Percentiles rank a stretch among this genome's conserved stretches.
Evolutionary conservation across 164 flowering plant genomes (phyloP).

Genomic region (Umbilicus rupestris): DNA sequence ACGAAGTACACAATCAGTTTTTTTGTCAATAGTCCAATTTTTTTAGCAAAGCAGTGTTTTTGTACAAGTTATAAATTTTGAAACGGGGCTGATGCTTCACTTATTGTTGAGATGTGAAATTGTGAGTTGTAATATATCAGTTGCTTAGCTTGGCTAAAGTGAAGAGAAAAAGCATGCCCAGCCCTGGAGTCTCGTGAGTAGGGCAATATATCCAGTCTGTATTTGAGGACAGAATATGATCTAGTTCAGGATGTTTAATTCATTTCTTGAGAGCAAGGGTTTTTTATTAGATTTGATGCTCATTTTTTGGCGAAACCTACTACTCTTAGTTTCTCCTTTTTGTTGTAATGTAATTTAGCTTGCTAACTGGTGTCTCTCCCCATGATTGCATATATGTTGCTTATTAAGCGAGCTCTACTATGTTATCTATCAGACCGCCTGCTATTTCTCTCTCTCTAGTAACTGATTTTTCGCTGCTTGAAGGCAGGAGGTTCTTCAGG

Average conservation of each 20-base stretch:
- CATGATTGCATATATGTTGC: background rate
- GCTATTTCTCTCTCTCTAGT: background rate
- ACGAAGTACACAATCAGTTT: background rate
- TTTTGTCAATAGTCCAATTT: background rate
- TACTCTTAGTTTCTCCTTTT: background rate
- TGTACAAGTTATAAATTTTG: background rate
- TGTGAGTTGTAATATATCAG: too few species aligned
- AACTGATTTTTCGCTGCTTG: constrained; percentile 12
- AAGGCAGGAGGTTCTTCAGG: constrained; percentile 96
- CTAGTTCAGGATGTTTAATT: too few species aligned
- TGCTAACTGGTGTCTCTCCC: background rate
- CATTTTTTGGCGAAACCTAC: background rate
- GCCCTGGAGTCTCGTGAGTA: too few species aligned
- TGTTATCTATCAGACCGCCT: background rate
- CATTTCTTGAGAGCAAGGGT: too few species aligned
- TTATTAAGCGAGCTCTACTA: background rate
- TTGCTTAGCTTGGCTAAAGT: too few species aligned
- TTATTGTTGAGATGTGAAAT: too few species aligned
- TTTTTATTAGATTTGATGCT: too few species aligned
- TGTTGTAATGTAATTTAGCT: too few species aligned
- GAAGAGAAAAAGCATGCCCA: too few species aligned
- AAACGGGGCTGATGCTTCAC: background rate
- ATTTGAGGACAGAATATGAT: too few species aligned
- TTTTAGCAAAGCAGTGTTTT: background rate
- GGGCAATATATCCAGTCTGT: too few species aligned